Percentiles rank a stretch among this genome's conserved stretches.
These are phyloP conservation scores for Triticum monococcum DNA, from an alignment of 176 grass and related monocot genomes.

Conservation along the genomic window DNA sequence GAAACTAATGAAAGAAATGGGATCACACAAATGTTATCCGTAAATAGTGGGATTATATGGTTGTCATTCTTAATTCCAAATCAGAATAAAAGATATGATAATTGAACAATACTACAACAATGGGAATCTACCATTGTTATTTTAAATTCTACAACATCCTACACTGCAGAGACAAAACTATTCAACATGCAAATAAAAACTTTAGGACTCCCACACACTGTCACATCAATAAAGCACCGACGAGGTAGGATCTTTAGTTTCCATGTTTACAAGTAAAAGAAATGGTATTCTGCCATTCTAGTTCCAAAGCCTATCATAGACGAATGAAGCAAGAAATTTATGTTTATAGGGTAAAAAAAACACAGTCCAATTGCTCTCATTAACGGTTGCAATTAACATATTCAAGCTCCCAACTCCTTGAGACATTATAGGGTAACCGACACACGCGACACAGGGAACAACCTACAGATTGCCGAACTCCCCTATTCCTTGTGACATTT, in stretches of 20 bases:
- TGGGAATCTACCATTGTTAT: not conserved
- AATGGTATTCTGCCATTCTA: not conserved
- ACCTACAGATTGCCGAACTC: not conserved
- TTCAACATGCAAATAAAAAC: not conserved
- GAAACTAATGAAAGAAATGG: not conserved
- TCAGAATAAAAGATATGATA: not conserved
- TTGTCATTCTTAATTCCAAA: not conserved
- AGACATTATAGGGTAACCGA: not conserved
- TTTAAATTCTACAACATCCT: not conserved
- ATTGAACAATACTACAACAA: not conserved
- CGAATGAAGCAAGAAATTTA: not conserved
- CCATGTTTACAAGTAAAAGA: not conserved
- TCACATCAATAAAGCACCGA: not conserved
- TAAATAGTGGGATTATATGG: not conserved
- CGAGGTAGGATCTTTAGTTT: not conserved
- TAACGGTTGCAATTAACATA: not conserved
- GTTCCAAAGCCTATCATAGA: not conserved
- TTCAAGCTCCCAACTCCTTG: not conserved
- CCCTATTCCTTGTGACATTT: not conserved
- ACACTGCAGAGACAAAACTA: not conserved
- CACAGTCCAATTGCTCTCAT: not conserved
- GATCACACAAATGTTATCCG: not conserved
- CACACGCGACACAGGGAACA: not conserved
- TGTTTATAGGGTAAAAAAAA: not conserved
- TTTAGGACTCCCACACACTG: not conserved